phyloP scores from a whole-genome alignment of 805 yeast species.

The Candida saitoana region DNA sequence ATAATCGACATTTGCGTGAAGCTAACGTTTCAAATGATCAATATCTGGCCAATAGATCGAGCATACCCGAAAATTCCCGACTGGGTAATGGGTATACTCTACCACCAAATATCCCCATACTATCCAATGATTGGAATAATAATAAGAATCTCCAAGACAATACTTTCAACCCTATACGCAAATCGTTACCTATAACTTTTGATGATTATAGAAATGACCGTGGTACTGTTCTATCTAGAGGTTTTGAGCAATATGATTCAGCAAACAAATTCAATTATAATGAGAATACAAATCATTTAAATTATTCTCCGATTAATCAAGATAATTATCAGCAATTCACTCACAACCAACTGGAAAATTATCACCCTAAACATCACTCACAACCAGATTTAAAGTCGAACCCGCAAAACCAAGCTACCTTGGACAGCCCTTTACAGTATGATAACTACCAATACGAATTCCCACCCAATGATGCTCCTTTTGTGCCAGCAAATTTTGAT shows the following conservation, averaged over 20 bases:
- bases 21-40: neutral
- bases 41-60: neutral
- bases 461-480: too few species aligned
- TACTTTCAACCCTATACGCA: neutral
- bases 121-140: neutral
- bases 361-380: neutral
- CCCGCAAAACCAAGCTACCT: neutral
- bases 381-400: neutral
- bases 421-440: conserved; percentile 1
- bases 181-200: neutral
- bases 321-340: too few species aligned
- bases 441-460: neutral
- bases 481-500: too few species aligned
- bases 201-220: neutral
- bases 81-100: neutral
- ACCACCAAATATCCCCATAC: conserved; percentile 1
- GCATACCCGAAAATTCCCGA: neutral
- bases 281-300: too few species aligned
- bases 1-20: neutral
- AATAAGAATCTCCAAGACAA: neutral
- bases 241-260: neutral
- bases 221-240: neutral
- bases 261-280: neutral
- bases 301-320: too few species aligned
- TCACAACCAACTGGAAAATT: too few species aligned